Evolutionary conservation across 2,329 filamentous ascomycete genomes (phyloP).

Genomic region (Penicillium sp.): DNA sequence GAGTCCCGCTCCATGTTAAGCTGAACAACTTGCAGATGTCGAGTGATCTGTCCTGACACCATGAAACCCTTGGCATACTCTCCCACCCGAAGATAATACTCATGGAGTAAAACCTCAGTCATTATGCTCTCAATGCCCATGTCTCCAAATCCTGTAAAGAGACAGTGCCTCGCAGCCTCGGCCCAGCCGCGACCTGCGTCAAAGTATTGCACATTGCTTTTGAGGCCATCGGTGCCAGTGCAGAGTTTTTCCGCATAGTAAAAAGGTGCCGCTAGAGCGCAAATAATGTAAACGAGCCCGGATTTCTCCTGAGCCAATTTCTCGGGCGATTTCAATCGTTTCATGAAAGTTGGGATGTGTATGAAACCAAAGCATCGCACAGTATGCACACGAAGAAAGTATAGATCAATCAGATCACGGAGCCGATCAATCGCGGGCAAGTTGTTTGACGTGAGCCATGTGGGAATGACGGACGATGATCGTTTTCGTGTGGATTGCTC

Average conservation of each 20-base stretch:
- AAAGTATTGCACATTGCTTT: constrained; percentile 7
- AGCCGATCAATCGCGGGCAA: constrained; percentile 4
- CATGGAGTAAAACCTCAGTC: constrained; percentile 3
- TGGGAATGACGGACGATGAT: neutral
- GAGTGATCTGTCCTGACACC: constrained; percentile 3
- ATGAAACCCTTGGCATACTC: constrained; percentile 9
- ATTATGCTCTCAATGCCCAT: constrained; percentile 6
- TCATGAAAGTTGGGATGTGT: constrained; percentile 3
- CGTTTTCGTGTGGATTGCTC: neutral
- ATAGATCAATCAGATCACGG: constrained; percentile 2
- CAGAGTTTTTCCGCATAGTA: constrained; percentile 1
- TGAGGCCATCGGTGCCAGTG: neutral
- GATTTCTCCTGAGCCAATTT: neutral
- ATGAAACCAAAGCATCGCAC: constrained; percentile 5
- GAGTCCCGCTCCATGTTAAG: constrained; percentile 7
- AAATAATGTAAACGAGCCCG: constrained; percentile 3
- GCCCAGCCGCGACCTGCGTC: constrained; percentile 6
- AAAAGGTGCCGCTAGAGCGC: constrained; percentile 1
- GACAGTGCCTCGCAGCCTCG: constrained; percentile 4
- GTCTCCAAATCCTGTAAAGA: constrained; percentile 3
- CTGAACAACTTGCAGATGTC: constrained; percentile 4
- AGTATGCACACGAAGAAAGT: constrained; percentile 4
- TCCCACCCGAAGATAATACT: constrained; percentile 5
- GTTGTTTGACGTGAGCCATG: neutral
- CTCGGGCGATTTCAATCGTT: constrained; percentile 1